Conservation (phyloP, 495 filamentous ascomycete genomes). For the Hypoxylon lenormandii region DNA sequence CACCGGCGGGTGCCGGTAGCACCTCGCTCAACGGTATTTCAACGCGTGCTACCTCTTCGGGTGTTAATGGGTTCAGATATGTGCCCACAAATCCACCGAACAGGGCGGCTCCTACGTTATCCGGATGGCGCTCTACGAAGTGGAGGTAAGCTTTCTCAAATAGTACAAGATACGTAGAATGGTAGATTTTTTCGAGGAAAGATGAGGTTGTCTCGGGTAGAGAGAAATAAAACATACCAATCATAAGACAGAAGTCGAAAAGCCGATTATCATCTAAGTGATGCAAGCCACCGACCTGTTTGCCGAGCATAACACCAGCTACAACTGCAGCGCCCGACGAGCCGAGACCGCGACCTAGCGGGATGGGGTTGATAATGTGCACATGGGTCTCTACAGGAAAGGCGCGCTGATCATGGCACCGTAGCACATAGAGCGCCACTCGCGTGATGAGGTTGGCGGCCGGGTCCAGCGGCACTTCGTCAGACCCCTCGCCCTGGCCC, state of each 20-base stretch:
- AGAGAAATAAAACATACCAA: constrained; percentile 62
- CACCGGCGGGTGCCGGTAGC: constrained; percentile 84
- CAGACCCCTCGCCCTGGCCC: constrained; percentile 77
- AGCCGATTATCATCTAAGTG: constrained; percentile 82
- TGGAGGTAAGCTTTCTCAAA: constrained; percentile 27
- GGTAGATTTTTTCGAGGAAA: background rate
- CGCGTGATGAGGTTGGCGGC: constrained; percentile 90
- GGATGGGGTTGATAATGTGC: constrained; percentile 93
- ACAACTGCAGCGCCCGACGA: constrained; percentile 95
- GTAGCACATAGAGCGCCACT: constrained; percentile 88
- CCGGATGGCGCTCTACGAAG: constrained; percentile 84
- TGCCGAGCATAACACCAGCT: constrained; percentile 89
- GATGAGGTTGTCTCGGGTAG: background rate
- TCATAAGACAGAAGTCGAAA: constrained; percentile 96
- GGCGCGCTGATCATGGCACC: constrained; percentile 82
- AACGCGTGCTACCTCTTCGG: constrained; percentile 82
- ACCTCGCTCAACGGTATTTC: constrained; percentile 98
- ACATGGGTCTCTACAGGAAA: constrained; percentile 90
- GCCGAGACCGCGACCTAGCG: constrained; percentile 87
- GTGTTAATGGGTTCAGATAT: constrained; percentile 88
- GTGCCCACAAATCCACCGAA: constrained; percentile 98
- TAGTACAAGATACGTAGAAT: background rate
- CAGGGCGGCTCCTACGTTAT: constrained; percentile 94
- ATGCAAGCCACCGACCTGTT: constrained; percentile 83
- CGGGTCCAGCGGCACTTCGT: constrained; percentile 79